phyloP scores from a whole-genome alignment of 2,329 filamentous ascomycete species.

The Huntiella moniliformis region DNA sequence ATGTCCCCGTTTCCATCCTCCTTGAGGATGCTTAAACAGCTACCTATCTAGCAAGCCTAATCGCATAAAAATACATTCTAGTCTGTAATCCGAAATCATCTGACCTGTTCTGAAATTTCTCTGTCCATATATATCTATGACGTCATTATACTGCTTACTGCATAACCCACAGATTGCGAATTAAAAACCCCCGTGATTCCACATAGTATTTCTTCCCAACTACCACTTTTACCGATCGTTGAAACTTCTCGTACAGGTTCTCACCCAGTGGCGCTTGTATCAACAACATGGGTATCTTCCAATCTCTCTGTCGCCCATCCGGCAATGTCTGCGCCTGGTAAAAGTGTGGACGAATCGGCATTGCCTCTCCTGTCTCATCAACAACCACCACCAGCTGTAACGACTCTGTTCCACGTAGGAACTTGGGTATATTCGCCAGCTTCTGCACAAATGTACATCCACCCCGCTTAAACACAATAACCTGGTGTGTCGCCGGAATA shows the following conservation, averaged over 20 bases:
- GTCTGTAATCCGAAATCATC: too few relatives aligned
- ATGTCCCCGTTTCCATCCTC: conserved; percentile 60
- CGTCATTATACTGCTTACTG: not conserved
- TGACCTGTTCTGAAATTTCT: too few relatives aligned
- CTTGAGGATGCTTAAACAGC: conserved; percentile 34
- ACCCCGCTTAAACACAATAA: conserved; percentile 68
- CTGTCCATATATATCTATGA: not conserved
- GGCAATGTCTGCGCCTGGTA: conserved; percentile 56
- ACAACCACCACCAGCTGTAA: conserved; percentile 73
- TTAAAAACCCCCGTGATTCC: conserved; percentile 58
- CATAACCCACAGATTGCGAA: conserved; percentile 49
- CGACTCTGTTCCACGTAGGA: conserved; percentile 35
- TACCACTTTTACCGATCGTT: conserved; percentile 46
- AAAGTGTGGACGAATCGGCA: conserved; percentile 44
- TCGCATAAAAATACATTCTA: too few relatives aligned
- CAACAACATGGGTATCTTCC: conserved; percentile 70
- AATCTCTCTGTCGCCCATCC: conserved; percentile 45
- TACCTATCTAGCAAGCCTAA: not conserved
- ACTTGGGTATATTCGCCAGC: conserved; percentile 65
- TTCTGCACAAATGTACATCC: conserved; percentile 74
- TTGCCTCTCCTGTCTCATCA: conserved; percentile 20
- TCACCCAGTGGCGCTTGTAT: conserved; percentile 49
- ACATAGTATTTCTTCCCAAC: conserved; percentile 63
- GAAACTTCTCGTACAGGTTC: conserved; percentile 42
- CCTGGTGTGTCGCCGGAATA: conserved; percentile 41